phyloP scores from a whole-genome alignment of 176 grass and related monocot species.

The Typha latifolia region DNA sequence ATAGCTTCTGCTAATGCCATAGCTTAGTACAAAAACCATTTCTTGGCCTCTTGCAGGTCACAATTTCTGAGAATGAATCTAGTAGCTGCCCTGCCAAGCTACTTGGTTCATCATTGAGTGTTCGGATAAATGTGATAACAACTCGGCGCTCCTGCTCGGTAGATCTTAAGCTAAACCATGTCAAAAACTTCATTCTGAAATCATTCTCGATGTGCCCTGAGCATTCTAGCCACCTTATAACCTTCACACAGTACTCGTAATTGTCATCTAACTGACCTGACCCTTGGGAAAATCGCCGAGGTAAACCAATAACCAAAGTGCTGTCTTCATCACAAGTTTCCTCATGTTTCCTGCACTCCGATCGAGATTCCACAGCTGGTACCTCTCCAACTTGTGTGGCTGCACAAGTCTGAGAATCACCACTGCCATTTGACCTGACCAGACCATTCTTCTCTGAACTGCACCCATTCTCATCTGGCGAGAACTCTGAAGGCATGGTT shows the following conservation, averaged over 20 bases:
- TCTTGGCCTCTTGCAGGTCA: constrained; percentile 46
- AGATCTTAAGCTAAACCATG: constrained; percentile 85
- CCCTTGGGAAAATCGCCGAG: constrained; percentile 38
- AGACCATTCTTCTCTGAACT: constrained; percentile 39
- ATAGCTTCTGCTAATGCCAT: constrained; percentile 47
- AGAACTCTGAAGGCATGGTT: constrained; percentile 36
- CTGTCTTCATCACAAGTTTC: constrained; percentile 41
- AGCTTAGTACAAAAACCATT: constrained; percentile 65
- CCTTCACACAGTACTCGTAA: constrained; percentile 77
- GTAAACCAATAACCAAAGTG: constrained; percentile 28
- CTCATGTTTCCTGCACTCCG: constrained; percentile 31
- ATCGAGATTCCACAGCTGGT: constrained; percentile 48
- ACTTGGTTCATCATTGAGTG: constrained; percentile 58
- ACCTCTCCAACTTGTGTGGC: constrained; percentile 28
- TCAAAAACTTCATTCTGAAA: constrained; percentile 79
- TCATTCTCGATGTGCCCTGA: constrained; percentile 47
- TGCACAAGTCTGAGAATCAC: constrained; percentile 67
- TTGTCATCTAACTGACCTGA: constrained; percentile 69
- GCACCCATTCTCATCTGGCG: constrained; percentile 35
- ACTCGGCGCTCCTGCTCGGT: constrained; percentile 62
- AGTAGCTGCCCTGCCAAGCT: constrained; percentile 71
- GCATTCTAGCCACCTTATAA: constrained; percentile 66
- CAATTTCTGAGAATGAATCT: constrained; percentile 73
- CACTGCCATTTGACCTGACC: constrained; percentile 61
- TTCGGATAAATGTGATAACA: constrained; percentile 68